A percentile compares a stretch with the other conserved stretches of the same genome.
phyloP scores from a whole-genome alignment of 495 filamentous ascomycete species.

The Penicillium argentinense region DNA sequence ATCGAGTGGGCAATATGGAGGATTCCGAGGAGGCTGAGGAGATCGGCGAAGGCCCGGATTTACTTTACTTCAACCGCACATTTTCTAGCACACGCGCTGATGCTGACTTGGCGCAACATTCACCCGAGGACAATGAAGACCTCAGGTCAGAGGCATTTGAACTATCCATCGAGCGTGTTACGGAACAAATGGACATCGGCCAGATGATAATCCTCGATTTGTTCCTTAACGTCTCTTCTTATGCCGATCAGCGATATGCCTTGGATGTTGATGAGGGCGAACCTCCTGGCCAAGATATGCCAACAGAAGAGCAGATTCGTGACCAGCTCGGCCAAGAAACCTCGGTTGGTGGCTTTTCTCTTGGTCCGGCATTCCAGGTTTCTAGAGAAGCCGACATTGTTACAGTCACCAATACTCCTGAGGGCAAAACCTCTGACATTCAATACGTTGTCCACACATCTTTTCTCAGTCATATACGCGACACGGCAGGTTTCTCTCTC shows the following conservation, averaged over 20 bases:
- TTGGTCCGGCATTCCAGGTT: constrained; percentile 10
- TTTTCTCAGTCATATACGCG: constrained; percentile 15
- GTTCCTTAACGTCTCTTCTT: neutral
- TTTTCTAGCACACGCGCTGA: constrained; percentile 9
- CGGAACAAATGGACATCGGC: constrained; percentile 11
- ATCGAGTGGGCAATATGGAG: constrained; percentile 12
- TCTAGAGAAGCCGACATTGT: constrained; percentile 9
- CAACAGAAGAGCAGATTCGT: constrained; percentile 12
- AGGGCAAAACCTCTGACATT: constrained; percentile 8
- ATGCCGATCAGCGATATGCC: constrained; percentile 1
- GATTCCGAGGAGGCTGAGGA: neutral
- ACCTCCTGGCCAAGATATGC: neutral
- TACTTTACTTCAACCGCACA: constrained; percentile 16
- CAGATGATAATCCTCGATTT: constrained; percentile 7
- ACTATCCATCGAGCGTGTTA: constrained; percentile 8
- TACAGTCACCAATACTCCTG: constrained; percentile 14
- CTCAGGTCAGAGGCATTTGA: constrained; percentile 7
- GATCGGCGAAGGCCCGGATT: constrained; percentile 13
- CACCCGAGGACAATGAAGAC: neutral
- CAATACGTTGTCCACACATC: constrained; percentile 16
- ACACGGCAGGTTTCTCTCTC: constrained; percentile 4
- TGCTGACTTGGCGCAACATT: constrained; percentile 1
- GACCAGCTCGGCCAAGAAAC: constrained; percentile 13
- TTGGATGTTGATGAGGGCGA: constrained; percentile 15
- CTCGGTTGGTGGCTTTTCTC: constrained; percentile 4